Evolutionary conservation across 805 yeast genomes (phyloP).

Genomic region (Grigorovia transvaalensis): DNA sequence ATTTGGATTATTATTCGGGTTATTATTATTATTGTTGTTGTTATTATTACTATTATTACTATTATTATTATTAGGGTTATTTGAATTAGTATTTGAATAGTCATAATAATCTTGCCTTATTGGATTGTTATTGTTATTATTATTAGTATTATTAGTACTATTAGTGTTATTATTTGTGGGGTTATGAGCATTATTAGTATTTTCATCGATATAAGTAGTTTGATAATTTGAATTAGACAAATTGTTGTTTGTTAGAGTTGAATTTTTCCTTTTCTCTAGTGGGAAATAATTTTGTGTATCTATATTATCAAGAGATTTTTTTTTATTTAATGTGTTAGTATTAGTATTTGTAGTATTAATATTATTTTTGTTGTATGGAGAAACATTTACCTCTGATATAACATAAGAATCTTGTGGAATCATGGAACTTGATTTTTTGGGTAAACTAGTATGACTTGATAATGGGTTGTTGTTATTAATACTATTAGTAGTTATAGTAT

Average conservation of each 20-base stretch:
- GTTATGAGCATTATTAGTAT: slow-evolving; percentile 1
- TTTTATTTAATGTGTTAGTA: not conserved
- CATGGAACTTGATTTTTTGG: not conserved
- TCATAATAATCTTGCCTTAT: slow-evolving; percentile 1
- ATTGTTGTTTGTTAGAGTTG: too few species aligned
- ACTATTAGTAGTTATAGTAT: not conserved
- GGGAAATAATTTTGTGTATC: too few species aligned
- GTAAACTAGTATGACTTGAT: not conserved
- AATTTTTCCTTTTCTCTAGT: too few species aligned
- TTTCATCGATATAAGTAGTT: slow-evolving; percentile 1
- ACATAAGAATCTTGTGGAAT: not conserved
- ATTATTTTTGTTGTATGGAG: not conserved
- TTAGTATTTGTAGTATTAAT: not conserved
- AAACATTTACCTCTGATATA: not conserved
- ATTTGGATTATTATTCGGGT: slow-evolving; percentile 15
- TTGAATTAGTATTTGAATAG: slow-evolving; percentile 1
- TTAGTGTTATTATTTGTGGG: slow-evolving; percentile 1
- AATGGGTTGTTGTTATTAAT: too few species aligned
- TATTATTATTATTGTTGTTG: slow-evolving; percentile 9
- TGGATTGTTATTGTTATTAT: slow-evolving; percentile 1
- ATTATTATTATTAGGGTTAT: slow-evolving; percentile 4
- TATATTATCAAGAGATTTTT: too few species aligned
- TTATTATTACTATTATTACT: slow-evolving; percentile 7
- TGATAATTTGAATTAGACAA: not conserved
- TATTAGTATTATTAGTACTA: slow-evolving; percentile 3